Conservation (phyloP, 768 basidiomycete genomes). For the Pleurotus djamor region DNA sequence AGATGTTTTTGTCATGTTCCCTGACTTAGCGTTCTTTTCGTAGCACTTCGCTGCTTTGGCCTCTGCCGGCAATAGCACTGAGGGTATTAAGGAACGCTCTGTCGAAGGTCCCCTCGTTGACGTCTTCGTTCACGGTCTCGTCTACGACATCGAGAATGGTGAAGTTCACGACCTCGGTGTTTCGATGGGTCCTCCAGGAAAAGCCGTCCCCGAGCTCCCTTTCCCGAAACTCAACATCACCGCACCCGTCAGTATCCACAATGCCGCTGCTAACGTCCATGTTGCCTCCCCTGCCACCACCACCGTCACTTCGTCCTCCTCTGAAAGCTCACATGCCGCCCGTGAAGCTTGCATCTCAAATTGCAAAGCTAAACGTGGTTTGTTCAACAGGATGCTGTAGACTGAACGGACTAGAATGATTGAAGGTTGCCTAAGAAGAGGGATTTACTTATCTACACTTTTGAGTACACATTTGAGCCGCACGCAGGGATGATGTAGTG, state of each 20-base stretch:
- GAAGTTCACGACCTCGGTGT: conserved; percentile 3
- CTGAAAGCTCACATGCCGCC: background rate
- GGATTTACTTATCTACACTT: too few species aligned
- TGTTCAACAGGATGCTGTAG: background rate
- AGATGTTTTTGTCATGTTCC: background rate
- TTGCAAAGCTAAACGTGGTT: conserved; percentile 1
- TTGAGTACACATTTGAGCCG: too few species aligned
- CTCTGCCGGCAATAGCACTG: background rate
- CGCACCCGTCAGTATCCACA: background rate
- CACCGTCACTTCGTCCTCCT: too few species aligned
- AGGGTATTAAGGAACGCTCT: background rate
- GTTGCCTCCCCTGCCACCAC: background rate
- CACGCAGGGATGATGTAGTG: too few species aligned
- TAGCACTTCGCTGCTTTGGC: conserved; percentile 5
- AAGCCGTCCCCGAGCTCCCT: conserved; percentile 3
- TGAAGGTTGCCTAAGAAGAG: too few species aligned
- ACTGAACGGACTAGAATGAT: too few species aligned
- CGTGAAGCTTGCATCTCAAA: background rate
- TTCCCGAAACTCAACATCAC: conserved; percentile 5
- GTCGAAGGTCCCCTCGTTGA: background rate
- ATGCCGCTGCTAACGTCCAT: background rate
- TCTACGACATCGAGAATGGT: conserved; percentile 7
- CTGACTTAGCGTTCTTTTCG: background rate
- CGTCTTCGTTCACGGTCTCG: conserved; percentile 5
- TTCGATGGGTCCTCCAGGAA: conserved; percentile 6